Evolutionary conservation across 495 filamentous ascomycete genomes (phyloP), one percentile per base, ranked within the genome.

Genomic region (Aspergillus nanangensis): DNA sequence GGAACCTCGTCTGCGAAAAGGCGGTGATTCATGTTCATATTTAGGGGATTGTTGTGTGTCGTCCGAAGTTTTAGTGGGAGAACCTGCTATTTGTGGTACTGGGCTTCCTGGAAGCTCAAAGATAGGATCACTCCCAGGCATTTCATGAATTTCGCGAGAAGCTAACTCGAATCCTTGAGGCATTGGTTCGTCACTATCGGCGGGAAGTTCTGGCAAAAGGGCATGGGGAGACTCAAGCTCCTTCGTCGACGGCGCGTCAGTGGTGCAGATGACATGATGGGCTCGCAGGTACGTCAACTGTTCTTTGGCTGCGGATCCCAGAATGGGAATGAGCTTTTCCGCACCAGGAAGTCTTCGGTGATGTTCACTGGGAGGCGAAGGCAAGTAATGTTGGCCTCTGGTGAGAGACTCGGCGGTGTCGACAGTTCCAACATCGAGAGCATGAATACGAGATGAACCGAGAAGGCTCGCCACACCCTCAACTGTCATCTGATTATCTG

Each of bases 401-500:
- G 47, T 61, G 31, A 70, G 41, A 29, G 61, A 43, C 19, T 62
- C 58, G 36, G 64, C 58, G 18, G 65, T 65, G 38, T 69, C 65
- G 19, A 71, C 59, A 13, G 63, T 71, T 8, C 76, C 76, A 24
- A 72, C 60, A 63, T 84, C 77, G 21, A 81, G 57, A 20, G 75
- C 69, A 51, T 80, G 64, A 7, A 83, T 61, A 43, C 70, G 58
- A 47, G 55, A 61, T 19, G 79, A 74, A 44, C 67, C 56, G 19
- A 83, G 41, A 14, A 85, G 66, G 33, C 70, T 74, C 5, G 75
- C 75, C 11, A 76, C 61, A 10, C 78, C 80, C 53, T 80, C 76
- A 1, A 79, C 72, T 13, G 75, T 78, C 29, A 86, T 65, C 8
- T 64, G 65, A 47, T 86, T 86, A 27, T 79, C 65, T 20, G 79